Evolutionary conservation across 1,284 basidiomycete species (phyloP).

Genomic region (Ganoderma lingzhi): DNA sequence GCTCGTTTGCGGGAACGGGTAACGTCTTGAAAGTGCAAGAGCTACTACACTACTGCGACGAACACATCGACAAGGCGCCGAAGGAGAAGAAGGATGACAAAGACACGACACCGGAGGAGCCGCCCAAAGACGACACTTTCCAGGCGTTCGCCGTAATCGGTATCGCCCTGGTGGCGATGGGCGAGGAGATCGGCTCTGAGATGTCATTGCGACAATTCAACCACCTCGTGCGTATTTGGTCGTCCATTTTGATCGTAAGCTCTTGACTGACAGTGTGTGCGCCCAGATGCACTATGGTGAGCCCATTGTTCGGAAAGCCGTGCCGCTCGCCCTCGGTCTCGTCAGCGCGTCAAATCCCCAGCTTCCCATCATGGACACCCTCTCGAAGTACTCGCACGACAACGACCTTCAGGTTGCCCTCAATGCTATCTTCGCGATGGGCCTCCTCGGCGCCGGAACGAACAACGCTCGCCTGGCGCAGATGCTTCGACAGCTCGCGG

Average conservation of each 20-base stretch:
- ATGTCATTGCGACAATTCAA: conserved; percentile 97
- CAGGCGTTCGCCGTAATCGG: conserved; percentile 96
- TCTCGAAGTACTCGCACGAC: conserved; percentile 99
- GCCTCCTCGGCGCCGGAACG: conserved; percentile 96
- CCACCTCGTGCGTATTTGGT: conserved; percentile 73
- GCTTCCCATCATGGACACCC: conserved; percentile 94
- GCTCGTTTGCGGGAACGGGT: conserved; percentile 94
- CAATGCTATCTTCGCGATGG: conserved; percentile 99
- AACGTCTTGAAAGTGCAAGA: conserved; percentile 95
- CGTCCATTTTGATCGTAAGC: not conserved
- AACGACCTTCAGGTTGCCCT: conserved; percentile 95
- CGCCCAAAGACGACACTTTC: conserved; percentile 79
- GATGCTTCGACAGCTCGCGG: conserved; percentile 96
- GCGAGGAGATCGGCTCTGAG: conserved; percentile 97
- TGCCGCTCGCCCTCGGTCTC: conserved; percentile 96
- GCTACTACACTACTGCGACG: conserved; percentile 94
- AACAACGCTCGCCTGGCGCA: conserved; percentile 98
- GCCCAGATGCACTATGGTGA: conserved; percentile 98
- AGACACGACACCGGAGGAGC: conserved; percentile 62
- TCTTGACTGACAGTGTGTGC: conserved; percentile 18
- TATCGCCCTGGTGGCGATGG: conserved; percentile 96
- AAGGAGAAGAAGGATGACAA: conserved; percentile 67
- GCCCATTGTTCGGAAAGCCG: conserved; percentile 89
- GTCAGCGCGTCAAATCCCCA: conserved; percentile 97
- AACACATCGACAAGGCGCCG: conserved; percentile 79